Base-by-base conservation (phyloP, 1,139 yeast genomes). In the Geotrichum siamense region DNA sequence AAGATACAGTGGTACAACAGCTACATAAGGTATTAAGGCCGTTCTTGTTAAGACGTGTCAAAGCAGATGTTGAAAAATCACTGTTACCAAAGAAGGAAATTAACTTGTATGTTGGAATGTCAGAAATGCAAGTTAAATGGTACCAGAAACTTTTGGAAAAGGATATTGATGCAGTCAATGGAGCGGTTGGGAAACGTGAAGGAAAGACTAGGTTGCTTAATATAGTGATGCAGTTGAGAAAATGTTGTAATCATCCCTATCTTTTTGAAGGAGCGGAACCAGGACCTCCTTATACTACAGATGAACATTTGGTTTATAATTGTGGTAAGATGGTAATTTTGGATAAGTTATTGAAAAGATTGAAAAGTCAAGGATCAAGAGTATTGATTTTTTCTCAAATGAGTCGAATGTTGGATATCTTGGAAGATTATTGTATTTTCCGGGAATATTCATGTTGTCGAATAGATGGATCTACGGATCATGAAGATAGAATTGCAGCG, bases 261-360 rank as follows among this genome's bases (percentile, higher is more conserved):
- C 68, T 91, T 44, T 91, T 91, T 58, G 97, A 91, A 62, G 97
- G 98, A 29, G 98, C 98, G 1, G 98, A 91, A 61, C 97, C 97
- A 0, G 97, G 98, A 6, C 98, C 98, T 1, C 98, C 98, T 0
- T 91, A 73, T 60, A 91, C 97, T 2, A 91, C 95, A 1, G 98
- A 89, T 63, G 97, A 89, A 61, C 97, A 91, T 65, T 72, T 91
- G 53, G 82, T 91, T 6, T 82, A 61, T 64, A 91, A 91, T 60
- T 75, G 95, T 6, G 96, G 95, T 28, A 91, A 91, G 61, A 81
- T 91, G 84, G 74, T 83, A 45, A 84, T 91, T 40, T 66, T 91
- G 48, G 98, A 91, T 62, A 85, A 85, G 59, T 70, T 91, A 59
- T 67, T 91, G 54, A 79, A 76, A 55, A 79, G 86, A 54, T 69